These are phyloP conservation scores for Cornus suecica DNA, from an alignment of 148 eudicot genomes.

Conservation along the genomic window DNA sequence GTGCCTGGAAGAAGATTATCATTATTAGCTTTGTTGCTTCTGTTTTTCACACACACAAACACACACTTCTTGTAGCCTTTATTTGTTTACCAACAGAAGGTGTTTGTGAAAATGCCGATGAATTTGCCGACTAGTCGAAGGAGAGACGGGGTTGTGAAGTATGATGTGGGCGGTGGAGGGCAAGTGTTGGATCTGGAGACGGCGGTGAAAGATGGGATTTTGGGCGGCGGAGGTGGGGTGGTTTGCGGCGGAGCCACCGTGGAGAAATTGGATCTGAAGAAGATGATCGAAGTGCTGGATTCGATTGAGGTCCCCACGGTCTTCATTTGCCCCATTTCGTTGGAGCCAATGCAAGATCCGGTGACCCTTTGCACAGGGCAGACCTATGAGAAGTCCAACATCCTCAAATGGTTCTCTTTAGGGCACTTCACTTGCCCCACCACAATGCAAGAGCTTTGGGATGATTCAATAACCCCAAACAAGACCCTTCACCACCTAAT, in stretches of 20 bases:
- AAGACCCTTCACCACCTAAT: slow-evolving; percentile 64
- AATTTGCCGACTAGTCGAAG: slow-evolving; percentile 29
- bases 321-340: slow-evolving; percentile 83
- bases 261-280: slow-evolving; percentile 71
- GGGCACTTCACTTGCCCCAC: slow-evolving; percentile 89
- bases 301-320: slow-evolving; percentile 62
- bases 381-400: slow-evolving; percentile 77
- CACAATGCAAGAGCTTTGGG: slow-evolving; percentile 80
- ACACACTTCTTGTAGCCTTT: neutral
- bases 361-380: slow-evolving; percentile 93
- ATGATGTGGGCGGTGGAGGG: slow-evolving; percentile 56
- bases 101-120: slow-evolving; percentile 46
- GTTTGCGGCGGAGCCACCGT: slow-evolving; percentile 9
- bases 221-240: slow-evolving; percentile 40
- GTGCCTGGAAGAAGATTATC: neutral
- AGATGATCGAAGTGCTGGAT: slow-evolving; percentile 67
- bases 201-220: slow-evolving; percentile 74
- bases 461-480: slow-evolving; percentile 78
- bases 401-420: slow-evolving; percentile 70
- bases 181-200: slow-evolving; percentile 70
- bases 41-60: neutral
- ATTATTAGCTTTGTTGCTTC: neutral
- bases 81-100: neutral
- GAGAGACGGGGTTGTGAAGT: slow-evolving; percentile 18
- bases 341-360: slow-evolving; percentile 93